phyloP scores from a whole-genome alignment of 106 monocot species.

The Platanthera guangdongensis region DNA sequence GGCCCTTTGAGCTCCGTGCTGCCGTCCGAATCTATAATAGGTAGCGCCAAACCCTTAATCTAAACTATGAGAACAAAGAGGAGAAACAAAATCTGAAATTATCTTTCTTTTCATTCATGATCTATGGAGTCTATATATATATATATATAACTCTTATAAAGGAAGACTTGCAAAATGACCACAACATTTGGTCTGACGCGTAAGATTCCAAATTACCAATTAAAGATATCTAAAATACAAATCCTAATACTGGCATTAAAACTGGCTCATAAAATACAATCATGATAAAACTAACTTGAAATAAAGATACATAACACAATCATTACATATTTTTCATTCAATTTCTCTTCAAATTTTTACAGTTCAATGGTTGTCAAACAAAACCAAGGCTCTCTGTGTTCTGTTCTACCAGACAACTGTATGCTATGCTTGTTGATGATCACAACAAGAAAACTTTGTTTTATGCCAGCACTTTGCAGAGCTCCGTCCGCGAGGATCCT shows the following conservation, averaged over 20 bases:
- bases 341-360: not conserved
- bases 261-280: too few species aligned
- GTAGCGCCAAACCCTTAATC: too few species aligned
- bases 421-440: slow-evolving; percentile 89
- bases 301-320: not conserved
- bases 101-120: not conserved
- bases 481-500: slow-evolving; percentile 51
- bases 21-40: too few species aligned
- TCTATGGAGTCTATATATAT: not conserved
- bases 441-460: slow-evolving; percentile 86
- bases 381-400: slow-evolving; percentile 93
- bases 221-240: too few species aligned
- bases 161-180: too few species aligned
- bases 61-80: not conserved
- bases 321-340: not conserved
- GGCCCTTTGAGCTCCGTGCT: too few species aligned
- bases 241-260: too few species aligned
- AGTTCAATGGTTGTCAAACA: slow-evolving; percentile 69
- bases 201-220: too few species aligned
- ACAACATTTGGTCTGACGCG: too few species aligned
- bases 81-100: not conserved
- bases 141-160: not conserved
- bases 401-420: slow-evolving; percentile 76
- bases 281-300: too few species aligned
- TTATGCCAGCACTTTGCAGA: slow-evolving; percentile 90